A percentile compares a stretch with the other conserved stretches of the same genome.
These are phyloP conservation scores for Babesia bovis DNA, from an alignment of 169 alveolate species.

Conservation along the genomic window DNA sequence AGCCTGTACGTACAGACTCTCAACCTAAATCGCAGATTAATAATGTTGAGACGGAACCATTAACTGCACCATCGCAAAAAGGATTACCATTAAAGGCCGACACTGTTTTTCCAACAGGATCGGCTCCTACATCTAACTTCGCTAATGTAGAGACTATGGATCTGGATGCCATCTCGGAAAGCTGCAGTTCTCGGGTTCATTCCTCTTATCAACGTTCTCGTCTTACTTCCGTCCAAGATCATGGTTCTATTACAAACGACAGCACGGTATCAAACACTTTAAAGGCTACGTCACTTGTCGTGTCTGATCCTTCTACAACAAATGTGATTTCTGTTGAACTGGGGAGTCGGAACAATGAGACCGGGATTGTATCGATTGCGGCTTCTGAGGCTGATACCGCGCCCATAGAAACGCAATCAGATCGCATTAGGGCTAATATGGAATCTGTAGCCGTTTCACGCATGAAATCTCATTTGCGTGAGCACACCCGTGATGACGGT, in stretches of 20 bases:
- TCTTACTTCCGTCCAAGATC: neutral
- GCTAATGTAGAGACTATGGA: slow-evolving; percentile 34
- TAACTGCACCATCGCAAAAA: neutral
- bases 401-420: neutral
- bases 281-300: neutral
- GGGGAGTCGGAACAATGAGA: slow-evolving; percentile 38
- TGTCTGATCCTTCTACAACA: neutral
- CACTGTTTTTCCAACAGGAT: neutral
- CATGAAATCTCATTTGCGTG: slow-evolving; percentile 12
- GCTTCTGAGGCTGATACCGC: slow-evolving; percentile 17
- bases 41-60: too few relatives aligned
- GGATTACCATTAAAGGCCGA: neutral
- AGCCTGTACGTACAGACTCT: neutral
- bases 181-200: slow-evolving; percentile 33
- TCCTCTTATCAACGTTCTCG: slow-evolving; percentile 8
- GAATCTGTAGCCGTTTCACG: slow-evolving; percentile 6
- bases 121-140: neutral
- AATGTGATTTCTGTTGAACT: slow-evolving; percentile 25
- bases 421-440: neutral
- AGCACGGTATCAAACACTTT: neutral
- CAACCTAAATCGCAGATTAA: neutral
- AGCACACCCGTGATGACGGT: slow-evolving; percentile 40
- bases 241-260: neutral
- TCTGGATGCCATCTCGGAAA: neutral
- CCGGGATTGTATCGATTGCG: slow-evolving; percentile 9